Percentiles rank a stretch among this genome's conserved stretches.
phyloP scores from a whole-genome alignment of 768 basidiomycete species.

The Trametes cingulata region DNA sequence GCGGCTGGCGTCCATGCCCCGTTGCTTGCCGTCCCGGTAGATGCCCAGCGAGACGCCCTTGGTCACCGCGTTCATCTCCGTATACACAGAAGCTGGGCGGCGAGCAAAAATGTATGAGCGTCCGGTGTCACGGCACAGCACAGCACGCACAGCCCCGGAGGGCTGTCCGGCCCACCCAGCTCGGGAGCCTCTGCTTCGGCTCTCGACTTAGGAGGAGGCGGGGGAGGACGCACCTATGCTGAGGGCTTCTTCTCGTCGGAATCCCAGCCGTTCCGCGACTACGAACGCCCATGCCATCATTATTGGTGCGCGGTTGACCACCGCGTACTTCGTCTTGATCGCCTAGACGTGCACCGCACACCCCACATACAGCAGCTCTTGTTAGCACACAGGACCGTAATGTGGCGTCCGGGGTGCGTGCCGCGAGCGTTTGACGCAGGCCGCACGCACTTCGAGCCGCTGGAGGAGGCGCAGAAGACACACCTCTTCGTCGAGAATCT shows the following conservation, averaged over 20 bases:
- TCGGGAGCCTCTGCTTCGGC: neutral
- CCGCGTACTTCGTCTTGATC: constrained; percentile 57
- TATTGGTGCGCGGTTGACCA: constrained; percentile 90
- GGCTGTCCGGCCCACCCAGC: constrained; percentile 12
- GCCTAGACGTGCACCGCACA: constrained; percentile 40
- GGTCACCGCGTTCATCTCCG: constrained; percentile 86
- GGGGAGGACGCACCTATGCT: constrained; percentile 67
- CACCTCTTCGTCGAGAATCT: constrained; percentile 73
- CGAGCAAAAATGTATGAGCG: constrained; percentile 2
- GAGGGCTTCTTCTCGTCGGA: constrained; percentile 84
- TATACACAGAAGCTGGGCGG: constrained; percentile 80
- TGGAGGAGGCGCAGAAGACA: constrained; percentile 16
- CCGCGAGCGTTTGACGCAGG: neutral
- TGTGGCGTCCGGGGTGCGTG: neutral
- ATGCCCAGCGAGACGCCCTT: constrained; percentile 87
- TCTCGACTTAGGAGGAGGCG: neutral
- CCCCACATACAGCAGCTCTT: neutral
- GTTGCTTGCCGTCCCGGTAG: constrained; percentile 55
- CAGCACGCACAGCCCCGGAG: constrained; percentile 8
- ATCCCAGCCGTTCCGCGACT: constrained; percentile 85
- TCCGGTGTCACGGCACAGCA: constrained; percentile 15
- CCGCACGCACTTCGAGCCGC: neutral
- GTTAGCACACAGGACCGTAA: neutral
- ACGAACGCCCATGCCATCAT: constrained; percentile 93
- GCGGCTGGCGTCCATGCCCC: constrained; percentile 53